Conservation (phyloP, 352 stramenopile genomes). For the Pythium vanterpoolii region DNA sequence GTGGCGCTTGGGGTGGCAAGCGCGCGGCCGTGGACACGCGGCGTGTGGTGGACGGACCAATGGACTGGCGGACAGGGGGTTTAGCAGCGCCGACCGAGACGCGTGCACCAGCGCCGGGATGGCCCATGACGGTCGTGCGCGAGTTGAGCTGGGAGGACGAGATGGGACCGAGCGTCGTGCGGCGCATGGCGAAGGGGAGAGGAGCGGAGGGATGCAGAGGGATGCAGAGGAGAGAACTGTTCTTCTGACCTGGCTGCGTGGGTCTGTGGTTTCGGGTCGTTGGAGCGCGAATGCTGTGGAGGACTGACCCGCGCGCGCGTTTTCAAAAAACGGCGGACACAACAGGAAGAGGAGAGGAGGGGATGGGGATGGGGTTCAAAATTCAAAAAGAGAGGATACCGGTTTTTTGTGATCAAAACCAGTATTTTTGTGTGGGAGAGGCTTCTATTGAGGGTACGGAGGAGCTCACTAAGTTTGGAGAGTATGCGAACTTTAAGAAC, state of each 20-base stretch:
- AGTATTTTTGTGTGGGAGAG: not conserved
- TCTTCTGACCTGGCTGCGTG: not conserved
- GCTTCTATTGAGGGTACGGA: not conserved
- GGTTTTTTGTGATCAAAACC: not conserved
- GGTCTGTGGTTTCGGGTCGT: not conserved
- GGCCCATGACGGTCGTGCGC: conserved; percentile 33
- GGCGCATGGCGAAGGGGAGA: conserved; percentile 42
- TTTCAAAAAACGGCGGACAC: conserved; percentile 1
- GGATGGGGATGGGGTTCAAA: not conserved
- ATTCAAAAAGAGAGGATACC: not conserved
- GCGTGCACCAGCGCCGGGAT: conserved; percentile 27
- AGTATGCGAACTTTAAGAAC: not conserved
- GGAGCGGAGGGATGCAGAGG: not conserved
- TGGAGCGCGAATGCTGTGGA: not conserved
- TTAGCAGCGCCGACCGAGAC: conserved; percentile 57
- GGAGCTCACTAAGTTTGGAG: not conserved
- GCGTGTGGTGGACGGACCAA: conserved; percentile 39
- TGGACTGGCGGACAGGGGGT: conserved; percentile 55
- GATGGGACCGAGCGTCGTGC: conserved; percentile 81
- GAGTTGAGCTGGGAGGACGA: conserved; percentile 84
- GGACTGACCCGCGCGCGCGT: not conserved
- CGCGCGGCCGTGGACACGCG: conserved; percentile 44
- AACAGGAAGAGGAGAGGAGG: not conserved
- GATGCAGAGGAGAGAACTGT: not conserved
- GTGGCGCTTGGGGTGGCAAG: conserved; percentile 19